phyloP scores from a whole-genome alignment of 228 moss, liverwort and hornwort species.

The Sphagnum magellanicum region DNA sequence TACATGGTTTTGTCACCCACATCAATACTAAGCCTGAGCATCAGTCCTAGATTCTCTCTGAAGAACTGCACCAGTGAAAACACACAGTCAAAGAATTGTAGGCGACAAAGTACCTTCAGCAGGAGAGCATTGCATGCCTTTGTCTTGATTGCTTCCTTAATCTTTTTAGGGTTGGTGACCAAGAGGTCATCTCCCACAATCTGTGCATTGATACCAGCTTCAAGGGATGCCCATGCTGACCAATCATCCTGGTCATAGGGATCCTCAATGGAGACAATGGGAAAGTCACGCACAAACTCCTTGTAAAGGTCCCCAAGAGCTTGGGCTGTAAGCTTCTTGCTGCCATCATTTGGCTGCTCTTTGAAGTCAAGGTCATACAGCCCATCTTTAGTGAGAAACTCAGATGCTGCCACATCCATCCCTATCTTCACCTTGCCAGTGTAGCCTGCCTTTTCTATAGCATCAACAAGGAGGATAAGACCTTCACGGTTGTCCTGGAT shows the following conservation, averaged over 20 bases:
- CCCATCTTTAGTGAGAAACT: constrained; percentile 70
- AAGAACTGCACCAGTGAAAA: no score
- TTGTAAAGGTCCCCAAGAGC: constrained; percentile 91
- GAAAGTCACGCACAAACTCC: constrained; percentile 77
- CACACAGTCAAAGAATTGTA: no score
- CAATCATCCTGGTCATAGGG: constrained; percentile 98
- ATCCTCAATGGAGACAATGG: constrained; percentile 91
- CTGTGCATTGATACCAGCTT: constrained; percentile 60
- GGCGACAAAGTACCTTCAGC: constrained; percentile 27
- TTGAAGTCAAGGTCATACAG: constrained; percentile 91
- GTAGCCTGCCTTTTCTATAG: constrained; percentile 63
- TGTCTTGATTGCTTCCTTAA: constrained; percentile 74
- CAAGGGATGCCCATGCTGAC: constrained; percentile 79
- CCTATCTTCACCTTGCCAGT: constrained; percentile 68
- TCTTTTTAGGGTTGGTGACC: constrained; percentile 94
- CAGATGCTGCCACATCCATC: constrained; percentile 66
- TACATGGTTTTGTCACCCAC: no score
- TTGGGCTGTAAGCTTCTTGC: constrained; percentile 68
- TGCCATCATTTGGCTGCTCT: constrained; percentile 81
- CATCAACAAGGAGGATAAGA: constrained; percentile 45
- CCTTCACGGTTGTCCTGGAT: constrained; percentile 67
- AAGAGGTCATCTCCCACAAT: constrained; percentile 68
- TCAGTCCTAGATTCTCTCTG: no score
- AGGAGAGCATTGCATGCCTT: constrained; percentile 82
- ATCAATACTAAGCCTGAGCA: no score